A percentile compares a stretch with the other conserved stretches of the same genome.
Conservation (phyloP, 1,284 basidiomycete genomes). For the Lentinula novae-zelandiae region DNA sequence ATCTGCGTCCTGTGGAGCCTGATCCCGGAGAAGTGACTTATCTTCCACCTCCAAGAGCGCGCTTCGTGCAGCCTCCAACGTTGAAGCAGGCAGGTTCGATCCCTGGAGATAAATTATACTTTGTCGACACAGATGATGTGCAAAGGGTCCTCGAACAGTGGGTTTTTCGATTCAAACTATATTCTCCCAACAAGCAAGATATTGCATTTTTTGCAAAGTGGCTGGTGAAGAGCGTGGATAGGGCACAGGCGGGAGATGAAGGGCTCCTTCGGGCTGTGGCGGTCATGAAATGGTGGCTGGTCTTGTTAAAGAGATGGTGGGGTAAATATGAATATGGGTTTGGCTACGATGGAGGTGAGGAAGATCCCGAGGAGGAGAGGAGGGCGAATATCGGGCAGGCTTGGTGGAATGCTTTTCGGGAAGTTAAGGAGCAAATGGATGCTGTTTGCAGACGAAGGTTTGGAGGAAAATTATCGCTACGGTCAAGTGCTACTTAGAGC, state of each 20-base stretch:
- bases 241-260: slow-evolving; percentile 43
- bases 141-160: slow-evolving; percentile 67
- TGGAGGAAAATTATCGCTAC: slow-evolving; percentile 57
- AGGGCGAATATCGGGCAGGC: slow-evolving; percentile 47
- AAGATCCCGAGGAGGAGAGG: slow-evolving; percentile 25
- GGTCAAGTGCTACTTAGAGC: slow-evolving; percentile 15
- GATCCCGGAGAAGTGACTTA: slow-evolving; percentile 34
- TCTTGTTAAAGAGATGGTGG: slow-evolving; percentile 59
- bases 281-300: slow-evolving; percentile 77
- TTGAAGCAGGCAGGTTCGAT: slow-evolving; percentile 52
- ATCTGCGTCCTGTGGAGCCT: slow-evolving; percentile 48
- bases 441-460: slow-evolving; percentile 54
- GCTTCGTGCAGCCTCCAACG: slow-evolving; percentile 40
- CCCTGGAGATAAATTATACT: slow-evolving; percentile 50
- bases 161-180: slow-evolving; percentile 58
- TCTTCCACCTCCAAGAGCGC: slow-evolving; percentile 50
- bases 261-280: slow-evolving; percentile 66
- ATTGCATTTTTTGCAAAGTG: slow-evolving; percentile 69
- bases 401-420: slow-evolving; percentile 76
- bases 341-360: slow-evolving; percentile 27
- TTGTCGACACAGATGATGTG: slow-evolving; percentile 64
- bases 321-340: slow-evolving; percentile 44
- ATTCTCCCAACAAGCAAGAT: slow-evolving; percentile 65
- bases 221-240: slow-evolving; percentile 61
- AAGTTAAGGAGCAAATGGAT: slow-evolving; percentile 63